Evolutionary conservation across 2,329 filamentous ascomycete species (phyloP), one percentile per base, ranked within the genome.

Genomic region (Sporothrix sp.): DNA sequence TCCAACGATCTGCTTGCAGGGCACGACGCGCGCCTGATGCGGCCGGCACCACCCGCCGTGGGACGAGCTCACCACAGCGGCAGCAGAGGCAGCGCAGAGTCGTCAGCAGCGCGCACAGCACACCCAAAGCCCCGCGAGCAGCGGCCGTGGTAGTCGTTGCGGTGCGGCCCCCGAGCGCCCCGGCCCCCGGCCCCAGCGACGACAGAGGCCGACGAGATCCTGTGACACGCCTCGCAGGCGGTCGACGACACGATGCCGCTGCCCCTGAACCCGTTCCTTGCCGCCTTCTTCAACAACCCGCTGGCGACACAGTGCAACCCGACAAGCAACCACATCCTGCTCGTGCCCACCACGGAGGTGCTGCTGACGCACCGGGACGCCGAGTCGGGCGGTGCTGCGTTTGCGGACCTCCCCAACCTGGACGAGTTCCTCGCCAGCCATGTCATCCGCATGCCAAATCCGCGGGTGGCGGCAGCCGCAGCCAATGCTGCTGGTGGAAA

Each of bases 361-460:
- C 82, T 98, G 63, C 79, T 95, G 62, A 87, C 85, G 63, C 84
- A 81, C 65, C 86, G 86, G 72, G 93, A 98, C 68, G 81, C 82
- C 65, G 93, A 97, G 67, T 85, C 84, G 59, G 54, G 44, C 44
- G 85, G 85, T 66, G 74, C 80, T 58, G 72, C 78, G 52, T 85
- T 89, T 67, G 73, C 81, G 60, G 91, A 97, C 64, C 78, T 95
- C 58, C 83, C 91, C 62, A 79, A 81, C 55, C 89, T 87, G 51
- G 93, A 98, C 66, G 93, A 98, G 61, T 97, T 98, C 66, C 78
- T 98, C 52, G 88, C 83, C 56, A 97, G 93, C 73, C 93, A 98
- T 85, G 89, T 97, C 52, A 75, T 98, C 63, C 87, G 90, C 60
- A 82, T 96, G 58, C 84, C 87, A 37, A 55, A 54, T 28, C 61